Base-by-base conservation (phyloP, 345 rosid species). In the Raphanus sativus region DNA sequence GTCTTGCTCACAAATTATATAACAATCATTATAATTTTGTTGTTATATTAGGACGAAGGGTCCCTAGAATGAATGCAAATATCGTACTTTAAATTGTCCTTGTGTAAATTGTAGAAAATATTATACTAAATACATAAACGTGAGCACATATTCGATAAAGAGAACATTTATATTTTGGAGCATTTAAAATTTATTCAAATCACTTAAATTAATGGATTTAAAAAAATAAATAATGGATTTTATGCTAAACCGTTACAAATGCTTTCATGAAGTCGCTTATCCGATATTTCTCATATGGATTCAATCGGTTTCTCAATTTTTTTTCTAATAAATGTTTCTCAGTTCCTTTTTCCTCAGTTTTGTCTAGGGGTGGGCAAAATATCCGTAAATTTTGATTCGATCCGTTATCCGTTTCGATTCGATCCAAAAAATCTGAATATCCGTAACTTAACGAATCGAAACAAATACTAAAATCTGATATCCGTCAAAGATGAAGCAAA, bases 61-160 rank as follows among this genome's bases (percentile, higher is more conserved):
- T 26, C 63, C 63, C 64, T 28, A 28, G 38, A 61, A 61, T 61
- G 38, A 61, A 61, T 61, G 65, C 65, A 61, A 38, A 28, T 29
- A 50, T 50, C 38, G 24, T 61, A 29, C 65, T 61, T 29, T 28
- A 16, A 16, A 28, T 59, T 2, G 7, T 28, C 16, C 36, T 5
- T 60, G 33, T 59, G 33, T 59, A 59, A 59, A 28, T 60, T 28
- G 34, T 60, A 28, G 64, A 28, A 12, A 11, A 26, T 16, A 17
- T 21, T 21, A 56, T 24, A 59, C 16, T 12, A 24, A 25, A 58
- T 58, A 25, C 32, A 58, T 58, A 4, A 10, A 25, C 62, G 0
- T 11, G 29, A 59, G 16, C 33, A 25, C 63, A 25, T 58, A 25
- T 58, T 58, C n/a, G 4, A 56, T 56, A 3, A 56, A 24, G 25